Evolutionary conservation across 108 stramenopile genomes (phyloP), one percentile per base, ranked within the genome.

Genomic region (Fistulifera pelliculosa): DNA sequence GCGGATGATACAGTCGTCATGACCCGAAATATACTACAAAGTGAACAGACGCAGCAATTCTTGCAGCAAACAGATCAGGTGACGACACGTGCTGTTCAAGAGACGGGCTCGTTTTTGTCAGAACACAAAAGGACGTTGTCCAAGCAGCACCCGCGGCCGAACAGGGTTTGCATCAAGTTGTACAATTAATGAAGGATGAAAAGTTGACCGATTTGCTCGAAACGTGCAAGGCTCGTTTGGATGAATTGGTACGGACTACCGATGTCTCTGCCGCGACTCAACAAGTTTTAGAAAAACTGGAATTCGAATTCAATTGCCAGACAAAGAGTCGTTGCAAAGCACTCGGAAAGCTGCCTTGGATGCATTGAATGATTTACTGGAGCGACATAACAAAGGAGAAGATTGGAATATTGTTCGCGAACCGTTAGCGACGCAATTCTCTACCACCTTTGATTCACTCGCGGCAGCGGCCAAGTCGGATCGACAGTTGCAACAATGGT

Each of bases 131-230:
- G 6, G 31, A 35, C 31, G 31, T 35, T 3, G 8, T 6, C 3
- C 3, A 35, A 6, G 31, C 8, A 3, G 47, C 61, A 17, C 25
- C 74, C 15, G 64, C 73, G 19, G 38, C 54, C 24, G 68, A 72
- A 35, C 39, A 79, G 21, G 71, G 85, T 59, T 56, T 85, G 17
- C 64, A 78, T 42, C 69, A 80, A 64, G 47, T 92, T 18, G 65
- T 83, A 41, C 48, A 62, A 53, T 85, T 92, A 81, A 61, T 92
- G 21, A 84, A 85, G 49, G 81, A 85, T 58, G 85, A 92, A 52
- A 81, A 87, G 54, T 61, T 92, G 51, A 83, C 83, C 7, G 69
- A 69, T 0, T 38, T 92, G 17, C 60, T 92, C 21, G 60, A 73
- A 56, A 81, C 71, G 27, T 80, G 83, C 28, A 64, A 65, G 45